Conservation (phyloP, 768 basidiomycete genomes). For the Boletus subparvulus region DNA sequence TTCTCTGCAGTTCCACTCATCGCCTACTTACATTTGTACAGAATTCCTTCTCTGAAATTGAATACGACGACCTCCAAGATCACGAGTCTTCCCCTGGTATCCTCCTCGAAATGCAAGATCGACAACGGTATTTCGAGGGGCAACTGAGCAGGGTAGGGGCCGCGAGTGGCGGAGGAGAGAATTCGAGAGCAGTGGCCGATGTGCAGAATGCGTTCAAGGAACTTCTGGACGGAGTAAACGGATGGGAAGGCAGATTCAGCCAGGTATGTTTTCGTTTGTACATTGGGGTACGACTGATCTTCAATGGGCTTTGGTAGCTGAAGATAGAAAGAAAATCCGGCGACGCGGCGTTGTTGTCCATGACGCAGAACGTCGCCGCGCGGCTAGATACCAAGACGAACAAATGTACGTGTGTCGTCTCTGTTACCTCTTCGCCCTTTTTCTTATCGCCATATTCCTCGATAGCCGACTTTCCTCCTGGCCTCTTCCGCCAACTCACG, state of each 20-base stretch:
- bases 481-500: constrained; percentile 77
- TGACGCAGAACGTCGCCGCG: constrained; percentile 80
- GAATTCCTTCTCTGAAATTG: constrained; percentile 57
- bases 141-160: constrained; percentile 38
- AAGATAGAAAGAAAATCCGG: constrained; percentile 67
- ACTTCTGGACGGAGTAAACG: constrained; percentile 36
- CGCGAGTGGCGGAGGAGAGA: background rate
- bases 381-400: constrained; percentile 64
- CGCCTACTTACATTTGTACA: constrained; percentile 11
- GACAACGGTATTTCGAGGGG: constrained; percentile 80
- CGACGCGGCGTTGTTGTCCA: constrained; percentile 64
- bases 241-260: constrained; percentile 56
- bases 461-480: constrained; percentile 77
- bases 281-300: too few relatives aligned
- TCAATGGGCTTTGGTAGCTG: constrained; percentile 40
- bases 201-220: constrained; percentile 48
- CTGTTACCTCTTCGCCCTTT: background rate
- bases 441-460: background rate
- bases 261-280: constrained; percentile 23
- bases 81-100: constrained; percentile 66
- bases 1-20: background rate
- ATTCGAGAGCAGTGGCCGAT: constrained; percentile 39
- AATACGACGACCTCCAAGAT: constrained; percentile 82
- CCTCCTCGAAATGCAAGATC: constrained; percentile 82
- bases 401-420: constrained; percentile 51